Evolutionary conservation across 768 basidiomycete genomes (phyloP), one percentile per base, ranked within the genome.

Genomic region (Xanthoconium stramineum): DNA sequence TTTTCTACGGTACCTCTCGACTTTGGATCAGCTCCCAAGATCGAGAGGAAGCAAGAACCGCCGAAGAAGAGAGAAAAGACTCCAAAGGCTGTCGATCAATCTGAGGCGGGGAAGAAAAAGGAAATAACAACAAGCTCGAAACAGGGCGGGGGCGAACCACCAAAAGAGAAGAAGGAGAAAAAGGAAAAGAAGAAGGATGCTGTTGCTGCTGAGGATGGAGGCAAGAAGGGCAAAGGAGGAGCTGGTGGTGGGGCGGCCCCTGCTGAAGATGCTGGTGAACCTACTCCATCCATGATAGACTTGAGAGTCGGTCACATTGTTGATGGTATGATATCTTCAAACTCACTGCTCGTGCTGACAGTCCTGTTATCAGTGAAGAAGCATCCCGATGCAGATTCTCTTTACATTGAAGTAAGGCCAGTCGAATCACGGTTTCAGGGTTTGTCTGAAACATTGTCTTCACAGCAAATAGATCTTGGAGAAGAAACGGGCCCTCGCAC

Each of bases 241-340:
- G 61, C 65, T 24, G 58, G 50, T 35, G 61, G 69, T 56, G 60
- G 65, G 24, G 72, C 71, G 24, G 76, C 74, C 3, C 67, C 68
- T 56, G 70, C 72, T 35, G 83, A 81, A 55, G 94, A 93, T 61
- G 79, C 80, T 3, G 83, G 87, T n/a, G 87, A 88, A 60, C 94
- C 95, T 35, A 78, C 86, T 17, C 97, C 97, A 14, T 94, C 92
- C 43, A 98, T 98, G 95, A 89, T 99, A 65, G 97, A 99, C 65
- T 80, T 99, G 58, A 83, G 96, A 45, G 93, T 99, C 4, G 96
- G 97, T 4, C 87, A 84, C 62, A 96, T 98, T 60, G 75, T 98
- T 17, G 91, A 97, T 68, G 84, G 94, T 96, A 63, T 68, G 84
- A 72, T 33, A 11, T 33, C 33, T n/a, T 40, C 15, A 8, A 42